phyloP scores from a whole-genome alignment of 306 rosid genomes.

The Psophocarpus tetragonolobus region DNA sequence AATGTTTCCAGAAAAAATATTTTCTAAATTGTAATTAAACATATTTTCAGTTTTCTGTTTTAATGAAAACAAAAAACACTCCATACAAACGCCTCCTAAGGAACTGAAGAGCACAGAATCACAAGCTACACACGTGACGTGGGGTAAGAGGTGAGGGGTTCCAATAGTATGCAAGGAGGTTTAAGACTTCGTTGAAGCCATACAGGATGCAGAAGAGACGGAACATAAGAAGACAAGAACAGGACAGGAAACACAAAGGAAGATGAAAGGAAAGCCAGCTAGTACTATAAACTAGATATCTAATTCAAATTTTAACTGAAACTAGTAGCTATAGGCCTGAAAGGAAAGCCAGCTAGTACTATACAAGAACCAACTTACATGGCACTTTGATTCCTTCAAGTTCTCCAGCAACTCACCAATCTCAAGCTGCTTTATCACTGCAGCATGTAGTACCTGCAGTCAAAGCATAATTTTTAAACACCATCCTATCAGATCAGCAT shows the following conservation, averaged over 20 bases:
- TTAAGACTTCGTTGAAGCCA: not conserved
- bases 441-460: conserved; percentile 69
- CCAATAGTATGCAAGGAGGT: not conserved
- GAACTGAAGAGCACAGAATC: not conserved
- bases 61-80: too few relatives aligned
- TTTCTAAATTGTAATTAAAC: too few relatives aligned
- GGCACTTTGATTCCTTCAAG: conserved; percentile 55
- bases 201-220: not conserved
- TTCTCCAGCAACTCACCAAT: conserved; percentile 69
- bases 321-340: not conserved
- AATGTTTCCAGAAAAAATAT: too few relatives aligned
- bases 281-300: not conserved
- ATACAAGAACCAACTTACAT: conserved; percentile 56
- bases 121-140: not conserved
- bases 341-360: too few relatives aligned
- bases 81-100: too few relatives aligned
- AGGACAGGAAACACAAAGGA: not conserved
- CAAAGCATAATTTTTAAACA: conserved; percentile 8
- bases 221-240: not conserved
- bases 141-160: not conserved
- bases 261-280: not conserved
- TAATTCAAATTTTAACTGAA: not conserved
- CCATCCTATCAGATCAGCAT: not conserved
- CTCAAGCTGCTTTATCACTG: conserved; percentile 82
- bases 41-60: too few relatives aligned